These are phyloP conservation scores for Entophlyctis helioformis DNA, from an alignment of 192 early-diverging fungal genomes.

Conservation along the genomic window DNA sequence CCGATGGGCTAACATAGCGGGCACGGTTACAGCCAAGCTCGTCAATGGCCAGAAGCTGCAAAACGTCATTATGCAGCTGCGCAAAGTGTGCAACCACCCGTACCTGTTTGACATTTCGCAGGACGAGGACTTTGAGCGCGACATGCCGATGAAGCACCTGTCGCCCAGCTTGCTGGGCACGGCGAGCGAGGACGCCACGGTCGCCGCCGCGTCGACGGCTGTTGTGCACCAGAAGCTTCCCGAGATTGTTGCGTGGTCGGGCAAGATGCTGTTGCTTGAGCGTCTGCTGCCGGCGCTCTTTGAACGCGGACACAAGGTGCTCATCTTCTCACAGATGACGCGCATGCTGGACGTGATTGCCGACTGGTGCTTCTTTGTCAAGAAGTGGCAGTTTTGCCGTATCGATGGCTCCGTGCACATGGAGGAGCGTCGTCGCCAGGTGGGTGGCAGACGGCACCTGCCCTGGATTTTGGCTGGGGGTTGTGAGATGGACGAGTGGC, in stretches of 20 bases:
- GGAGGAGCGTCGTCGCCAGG: constrained; percentile 22
- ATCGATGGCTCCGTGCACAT: constrained; percentile 34
- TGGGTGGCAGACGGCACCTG: too few relatives aligned
- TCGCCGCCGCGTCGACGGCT: not conserved
- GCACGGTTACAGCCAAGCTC: constrained; percentile 4
- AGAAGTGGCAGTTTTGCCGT: constrained; percentile 21
- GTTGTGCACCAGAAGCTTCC: constrained; percentile 2
- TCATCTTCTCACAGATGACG: constrained; percentile 91
- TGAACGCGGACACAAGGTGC: constrained; percentile 73
- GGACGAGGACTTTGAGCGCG: constrained; percentile 23
- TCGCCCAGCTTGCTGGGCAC: too few relatives aligned
- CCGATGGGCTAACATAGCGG: constrained; percentile 4
- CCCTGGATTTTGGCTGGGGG: too few relatives aligned
- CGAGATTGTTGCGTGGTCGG: constrained; percentile 54
- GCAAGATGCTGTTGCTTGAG: constrained; percentile 82
- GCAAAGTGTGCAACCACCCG: constrained; percentile 95
- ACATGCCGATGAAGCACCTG: too few relatives aligned
- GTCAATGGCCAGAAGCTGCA: constrained; percentile 27
- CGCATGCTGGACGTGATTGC: constrained; percentile 81
- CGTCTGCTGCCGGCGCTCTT: constrained; percentile 69
- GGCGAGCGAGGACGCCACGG: too few relatives aligned
- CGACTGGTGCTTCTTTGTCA: constrained; percentile 16
- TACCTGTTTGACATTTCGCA: constrained; percentile 78
- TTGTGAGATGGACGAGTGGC: not conserved
- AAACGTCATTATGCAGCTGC: constrained; percentile 66